Conservation (phyloP, 169 alveolate species). For the Eimeria maxima region DNA sequence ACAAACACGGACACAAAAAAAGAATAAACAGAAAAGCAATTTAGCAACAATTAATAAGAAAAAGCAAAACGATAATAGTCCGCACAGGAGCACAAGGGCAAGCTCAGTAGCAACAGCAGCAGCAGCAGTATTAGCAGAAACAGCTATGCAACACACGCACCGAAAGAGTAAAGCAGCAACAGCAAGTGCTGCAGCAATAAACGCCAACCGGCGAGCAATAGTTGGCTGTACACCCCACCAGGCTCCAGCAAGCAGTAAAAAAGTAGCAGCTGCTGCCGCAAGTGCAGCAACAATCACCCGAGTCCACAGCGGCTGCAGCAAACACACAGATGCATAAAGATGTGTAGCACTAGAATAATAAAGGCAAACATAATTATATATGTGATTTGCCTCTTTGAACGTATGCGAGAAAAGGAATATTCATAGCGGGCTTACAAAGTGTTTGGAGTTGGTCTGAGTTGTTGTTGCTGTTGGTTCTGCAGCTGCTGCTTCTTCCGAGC, state of each 20-base stretch:
- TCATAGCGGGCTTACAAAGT: too few relatives aligned
- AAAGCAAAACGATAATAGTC: background rate
- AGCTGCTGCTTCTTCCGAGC: too few relatives aligned
- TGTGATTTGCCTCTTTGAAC: too few relatives aligned
- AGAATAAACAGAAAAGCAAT: background rate
- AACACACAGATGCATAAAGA: background rate
- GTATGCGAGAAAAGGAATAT: too few relatives aligned
- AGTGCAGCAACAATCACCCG: background rate
- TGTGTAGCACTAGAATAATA: too few relatives aligned
- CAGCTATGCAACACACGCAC: background rate
- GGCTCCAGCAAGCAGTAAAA: background rate
- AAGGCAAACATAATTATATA: too few relatives aligned
- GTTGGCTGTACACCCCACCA: conserved; percentile 36
- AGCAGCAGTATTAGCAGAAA: too few relatives aligned
- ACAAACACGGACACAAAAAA: background rate
- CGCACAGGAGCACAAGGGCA: too few relatives aligned
- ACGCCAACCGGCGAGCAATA: conserved; percentile 13
- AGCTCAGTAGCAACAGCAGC: too few relatives aligned
- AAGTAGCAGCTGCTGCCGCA: background rate
- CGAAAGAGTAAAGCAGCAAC: background rate
- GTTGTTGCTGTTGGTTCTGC: too few relatives aligned
- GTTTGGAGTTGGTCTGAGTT: too few relatives aligned
- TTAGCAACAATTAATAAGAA: background rate
- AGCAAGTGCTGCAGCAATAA: too few relatives aligned
- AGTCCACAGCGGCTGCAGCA: conserved; percentile 29